Evolutionary conservation across 192 early-diverging fungal species (phyloP).

Genomic region (Coemansia javaensis): DNA sequence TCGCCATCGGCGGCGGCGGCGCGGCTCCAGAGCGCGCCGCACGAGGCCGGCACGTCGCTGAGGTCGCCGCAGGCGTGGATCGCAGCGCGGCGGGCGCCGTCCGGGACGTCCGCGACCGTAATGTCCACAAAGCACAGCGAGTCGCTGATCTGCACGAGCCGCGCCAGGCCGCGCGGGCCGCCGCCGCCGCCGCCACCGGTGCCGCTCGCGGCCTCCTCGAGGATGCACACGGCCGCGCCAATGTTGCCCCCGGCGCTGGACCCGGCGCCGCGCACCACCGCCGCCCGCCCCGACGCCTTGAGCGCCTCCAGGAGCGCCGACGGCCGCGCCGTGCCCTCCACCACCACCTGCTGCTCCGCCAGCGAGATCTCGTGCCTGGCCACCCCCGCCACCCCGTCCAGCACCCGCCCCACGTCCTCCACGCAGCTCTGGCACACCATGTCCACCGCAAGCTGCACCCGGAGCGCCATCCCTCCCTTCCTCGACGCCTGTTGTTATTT

Average conservation of each 20-base stretch:
- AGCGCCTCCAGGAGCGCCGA: conserved; percentile 60
- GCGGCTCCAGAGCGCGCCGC: conserved; percentile 34
- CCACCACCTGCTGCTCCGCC: conserved; percentile 64
- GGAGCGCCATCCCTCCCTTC: conserved; percentile 17
- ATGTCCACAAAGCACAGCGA: conserved; percentile 75
- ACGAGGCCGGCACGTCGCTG: conserved; percentile 42
- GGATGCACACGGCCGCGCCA: conserved; percentile 88
- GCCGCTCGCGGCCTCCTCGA: conserved; percentile 57
- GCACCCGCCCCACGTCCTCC: conserved; percentile 58
- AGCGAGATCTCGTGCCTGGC: conserved; percentile 64
- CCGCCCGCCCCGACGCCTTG: conserved; percentile 66
- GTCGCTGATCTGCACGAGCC: conserved; percentile 73
- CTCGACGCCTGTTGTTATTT: background rate
- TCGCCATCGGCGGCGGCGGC: conserved; percentile 19
- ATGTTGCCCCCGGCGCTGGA: conserved; percentile 53
- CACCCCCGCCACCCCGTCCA: conserved; percentile 54
- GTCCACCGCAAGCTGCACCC: conserved; percentile 81
- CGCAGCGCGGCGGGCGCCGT: conserved; percentile 62
- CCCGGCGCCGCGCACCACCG: conserved; percentile 75
- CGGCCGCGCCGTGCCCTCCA: conserved; percentile 56
- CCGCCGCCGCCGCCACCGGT: background rate
- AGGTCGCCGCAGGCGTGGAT: conserved; percentile 83
- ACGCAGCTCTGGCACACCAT: conserved; percentile 83
- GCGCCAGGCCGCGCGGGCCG: conserved; percentile 59
- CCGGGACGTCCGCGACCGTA: conserved; percentile 63